Conservation (phyloP, 1,284 basidiomycete species). For the Ceratobasidium sp. region DNA sequence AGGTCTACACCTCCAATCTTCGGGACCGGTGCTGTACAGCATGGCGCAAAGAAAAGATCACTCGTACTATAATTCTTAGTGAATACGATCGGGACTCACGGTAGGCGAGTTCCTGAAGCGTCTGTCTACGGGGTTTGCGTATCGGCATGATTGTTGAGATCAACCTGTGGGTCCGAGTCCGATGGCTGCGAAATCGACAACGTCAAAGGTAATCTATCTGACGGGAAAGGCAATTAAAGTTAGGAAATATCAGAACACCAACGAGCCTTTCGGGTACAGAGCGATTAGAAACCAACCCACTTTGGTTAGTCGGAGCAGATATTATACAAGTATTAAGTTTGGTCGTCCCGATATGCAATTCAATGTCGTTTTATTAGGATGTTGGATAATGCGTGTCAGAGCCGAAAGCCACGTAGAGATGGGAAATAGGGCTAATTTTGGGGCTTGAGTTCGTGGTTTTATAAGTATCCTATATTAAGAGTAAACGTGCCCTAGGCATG, state of each 20-base stretch:
- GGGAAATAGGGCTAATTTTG: not conserved
- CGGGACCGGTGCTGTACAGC: conserved; percentile 26
- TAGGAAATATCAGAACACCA: not conserved
- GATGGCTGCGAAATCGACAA: not conserved
- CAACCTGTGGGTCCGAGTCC: not conserved
- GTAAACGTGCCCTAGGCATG: not conserved
- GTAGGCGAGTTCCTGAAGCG: conserved; percentile 35
- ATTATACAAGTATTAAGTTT: conserved; percentile 11
- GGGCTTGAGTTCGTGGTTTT: too few species aligned
- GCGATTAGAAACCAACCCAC: not conserved
- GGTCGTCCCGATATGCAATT: not conserved
- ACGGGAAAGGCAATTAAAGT: conserved; percentile 8
- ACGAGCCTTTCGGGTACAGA: not conserved
- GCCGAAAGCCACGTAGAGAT: not conserved
- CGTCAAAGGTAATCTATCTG: not conserved
- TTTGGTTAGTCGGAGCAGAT: not conserved
- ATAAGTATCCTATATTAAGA: too few species aligned
- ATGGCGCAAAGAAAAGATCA: not conserved
- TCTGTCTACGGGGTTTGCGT: conserved; percentile 33
- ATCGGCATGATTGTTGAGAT: conserved; percentile 21
- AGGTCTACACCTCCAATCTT: conserved; percentile 31
- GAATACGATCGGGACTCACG: conserved; percentile 20
- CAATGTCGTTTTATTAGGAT: not conserved
- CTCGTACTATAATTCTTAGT: not conserved
- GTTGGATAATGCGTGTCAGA: not conserved